A percentile compares a stretch with the other conserved stretches of the same genome.
These are phyloP conservation scores for Saccharomycopsis fermentans DNA, from an alignment of 805 yeast species.

Conservation along the genomic window DNA sequence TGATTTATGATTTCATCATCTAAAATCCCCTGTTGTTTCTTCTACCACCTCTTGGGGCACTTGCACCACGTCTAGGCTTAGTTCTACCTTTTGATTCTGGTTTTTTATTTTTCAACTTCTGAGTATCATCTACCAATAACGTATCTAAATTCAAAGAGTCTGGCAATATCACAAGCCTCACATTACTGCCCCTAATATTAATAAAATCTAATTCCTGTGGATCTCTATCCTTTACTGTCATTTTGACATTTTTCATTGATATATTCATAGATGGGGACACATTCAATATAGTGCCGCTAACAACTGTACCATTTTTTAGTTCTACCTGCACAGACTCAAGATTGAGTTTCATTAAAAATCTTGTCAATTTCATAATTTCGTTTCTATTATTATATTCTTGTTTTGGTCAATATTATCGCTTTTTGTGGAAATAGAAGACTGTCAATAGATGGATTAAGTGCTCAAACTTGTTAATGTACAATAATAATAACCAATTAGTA, in stretches of 20 bases:
- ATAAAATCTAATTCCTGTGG: conserved; percentile 56
- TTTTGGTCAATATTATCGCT: not conserved
- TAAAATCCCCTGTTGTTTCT: conserved; percentile 8
- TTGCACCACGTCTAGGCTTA: not conserved
- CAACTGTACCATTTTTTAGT: conserved; percentile 65
- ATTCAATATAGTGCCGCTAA: conserved; percentile 63
- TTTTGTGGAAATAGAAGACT: not conserved
- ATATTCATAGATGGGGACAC: conserved; percentile 79
- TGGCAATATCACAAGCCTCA: conserved; percentile 60
- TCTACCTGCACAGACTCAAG: conserved; percentile 72
- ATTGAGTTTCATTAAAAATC: conserved; percentile 65
- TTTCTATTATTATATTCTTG: not conserved
- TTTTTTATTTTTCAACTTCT: conserved; percentile 25
- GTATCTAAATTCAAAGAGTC: conserved; percentile 44
- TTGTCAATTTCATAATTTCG: conserved; percentile 19
- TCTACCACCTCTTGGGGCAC: conserved; percentile 8
- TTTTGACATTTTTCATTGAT: conserved; percentile 55
- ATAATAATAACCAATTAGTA: no score
- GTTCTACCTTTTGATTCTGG: conserved; percentile 3
- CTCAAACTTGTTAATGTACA: no score
- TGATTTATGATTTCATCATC: no score
- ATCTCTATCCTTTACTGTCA: conserved; percentile 57
- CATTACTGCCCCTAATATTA: conserved; percentile 66
- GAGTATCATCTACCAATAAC: conserved; percentile 33
- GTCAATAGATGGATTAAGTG: no score